phyloP scores from a whole-genome alignment of 768 basidiomycete genomes.

The Leucosporidium yakuticum region DNA sequence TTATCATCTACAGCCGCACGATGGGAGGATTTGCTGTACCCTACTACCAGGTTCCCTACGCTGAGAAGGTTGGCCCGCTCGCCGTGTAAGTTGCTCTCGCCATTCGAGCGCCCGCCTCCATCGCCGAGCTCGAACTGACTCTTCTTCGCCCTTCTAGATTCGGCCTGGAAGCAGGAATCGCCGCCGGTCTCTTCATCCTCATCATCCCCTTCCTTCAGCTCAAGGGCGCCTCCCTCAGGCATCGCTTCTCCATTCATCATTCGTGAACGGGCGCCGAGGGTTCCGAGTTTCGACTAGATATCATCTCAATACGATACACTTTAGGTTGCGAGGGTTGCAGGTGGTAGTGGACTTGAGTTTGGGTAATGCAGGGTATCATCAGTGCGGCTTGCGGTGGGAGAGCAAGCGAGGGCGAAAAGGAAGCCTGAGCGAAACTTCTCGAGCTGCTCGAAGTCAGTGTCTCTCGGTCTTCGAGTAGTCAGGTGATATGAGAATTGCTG shows the following conservation, averaged over 20 bases:
- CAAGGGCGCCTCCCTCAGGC: slow-evolving; percentile 47
- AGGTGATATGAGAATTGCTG: no score
- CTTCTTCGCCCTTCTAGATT: slow-evolving; percentile 37
- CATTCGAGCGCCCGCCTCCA: neutral
- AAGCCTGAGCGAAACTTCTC: no score
- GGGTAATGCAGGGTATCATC: no score
- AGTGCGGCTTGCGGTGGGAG: no score
- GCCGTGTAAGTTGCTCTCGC: neutral
- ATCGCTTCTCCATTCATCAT: slow-evolving; percentile 21
- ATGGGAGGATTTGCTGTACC: slow-evolving; percentile 11
- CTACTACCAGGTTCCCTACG: slow-evolving; percentile 11
- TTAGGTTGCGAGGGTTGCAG: no score
- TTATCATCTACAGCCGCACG: neutral
- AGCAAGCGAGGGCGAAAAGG: no score
- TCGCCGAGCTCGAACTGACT: neutral
- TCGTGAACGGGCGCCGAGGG: neutral
- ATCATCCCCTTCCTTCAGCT: slow-evolving; percentile 53
- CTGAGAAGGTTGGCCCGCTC: neutral
- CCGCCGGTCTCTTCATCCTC: slow-evolving; percentile 52
- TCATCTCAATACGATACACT: no score
- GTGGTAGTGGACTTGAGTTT: no score
- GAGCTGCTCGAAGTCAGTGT: no score
- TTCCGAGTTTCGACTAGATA: no score
- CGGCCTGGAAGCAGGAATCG: slow-evolving; percentile 43
- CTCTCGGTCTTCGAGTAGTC: no score